Conservation (phyloP, 2,329 filamentous ascomycete species). For the Aspergillus unguis region DNA sequence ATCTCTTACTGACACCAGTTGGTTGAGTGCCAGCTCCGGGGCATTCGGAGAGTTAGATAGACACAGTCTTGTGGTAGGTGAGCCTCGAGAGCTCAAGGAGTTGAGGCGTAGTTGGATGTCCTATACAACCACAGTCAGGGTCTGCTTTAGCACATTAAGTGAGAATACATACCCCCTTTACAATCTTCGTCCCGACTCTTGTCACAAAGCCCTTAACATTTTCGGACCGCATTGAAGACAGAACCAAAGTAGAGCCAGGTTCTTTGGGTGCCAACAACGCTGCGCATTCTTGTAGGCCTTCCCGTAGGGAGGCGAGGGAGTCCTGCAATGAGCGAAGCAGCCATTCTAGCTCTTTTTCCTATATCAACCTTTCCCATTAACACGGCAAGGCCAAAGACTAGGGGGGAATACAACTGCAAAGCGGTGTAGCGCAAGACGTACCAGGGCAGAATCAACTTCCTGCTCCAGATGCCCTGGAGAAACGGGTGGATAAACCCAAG, state of each 20-base stretch:
- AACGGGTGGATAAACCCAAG: constrained; percentile 59
- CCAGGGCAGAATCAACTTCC: constrained; percentile 54
- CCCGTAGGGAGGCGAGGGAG: constrained; percentile 59
- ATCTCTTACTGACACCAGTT: constrained; percentile 69
- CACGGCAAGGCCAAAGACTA: background rate
- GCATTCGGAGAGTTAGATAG: constrained; percentile 53
- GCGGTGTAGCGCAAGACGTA: constrained; percentile 27
- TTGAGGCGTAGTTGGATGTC: constrained; percentile 71
- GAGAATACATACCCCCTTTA: constrained; percentile 70
- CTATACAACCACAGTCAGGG: constrained; percentile 39
- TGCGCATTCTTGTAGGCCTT: constrained; percentile 83
- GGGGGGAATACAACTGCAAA: background rate
- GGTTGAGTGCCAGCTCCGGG: constrained; percentile 61
- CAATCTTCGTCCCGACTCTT: constrained; percentile 81
- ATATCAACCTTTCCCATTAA: constrained; percentile 11
- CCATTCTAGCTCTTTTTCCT: constrained; percentile 62
- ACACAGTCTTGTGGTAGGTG: constrained; percentile 50
- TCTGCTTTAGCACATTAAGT: background rate
- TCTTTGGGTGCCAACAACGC: constrained; percentile 80
- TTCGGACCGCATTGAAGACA: constrained; percentile 84
- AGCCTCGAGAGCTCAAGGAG: constrained; percentile 50
- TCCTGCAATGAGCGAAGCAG: constrained; percentile 60
- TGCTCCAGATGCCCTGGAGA: constrained; percentile 48
- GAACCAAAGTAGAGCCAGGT: constrained; percentile 80
- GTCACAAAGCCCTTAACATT: constrained; percentile 90